Evolutionary conservation across 371 early-diverging fungal species (phyloP), one percentile per base, ranked within the genome.

Genomic region (Syncephalastrum contaminatum): DNA sequence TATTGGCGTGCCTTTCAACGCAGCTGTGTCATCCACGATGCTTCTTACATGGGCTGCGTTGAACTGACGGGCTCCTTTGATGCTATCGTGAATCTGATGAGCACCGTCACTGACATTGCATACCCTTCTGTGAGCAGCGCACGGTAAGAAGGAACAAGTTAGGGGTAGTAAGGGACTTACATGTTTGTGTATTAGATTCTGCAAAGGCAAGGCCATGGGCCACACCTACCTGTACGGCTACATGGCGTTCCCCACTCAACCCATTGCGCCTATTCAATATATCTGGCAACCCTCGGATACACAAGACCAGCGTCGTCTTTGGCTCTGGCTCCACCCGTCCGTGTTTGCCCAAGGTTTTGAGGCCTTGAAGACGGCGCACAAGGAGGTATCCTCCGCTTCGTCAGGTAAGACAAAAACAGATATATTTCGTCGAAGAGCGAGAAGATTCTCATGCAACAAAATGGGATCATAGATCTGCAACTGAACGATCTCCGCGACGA

Each of bases 1-100:
- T 77, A 83, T 0, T 94, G 89, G 69, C 73, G 91, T 15, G 88
- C 94, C 0, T 88, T 87, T 41, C 85, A 84, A 45, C 80, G 90
- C 40, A 75, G 82, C 18, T 85, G 86, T 13, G 77, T 89, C 39
- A 59, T 89, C 2, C 91, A 91, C 58, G 98, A 97, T 67, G 85
- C 82, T 1, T 95, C 96, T 16, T 97, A 92, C 62, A 73, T 72
- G 49, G 73, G 76, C 4, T 88, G 88, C 21, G 50, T 95, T 25
- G 88, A 94, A 62, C 16, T 96, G 6, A 59, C 58, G 0, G 97
- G 97, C 4, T 19, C 63, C 1, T 56, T 54, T 3, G 59, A 62
- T 0, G 70, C 62, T 12, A 88, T 90, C n/a, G 57, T 62, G 4
- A 46, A 22, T 0, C 54, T 87, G 4, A 48, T 95, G 52, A 66